phyloP scores from a whole-genome alignment of 139 green algal genomes.

The Coccomyxa sp. region DNA sequence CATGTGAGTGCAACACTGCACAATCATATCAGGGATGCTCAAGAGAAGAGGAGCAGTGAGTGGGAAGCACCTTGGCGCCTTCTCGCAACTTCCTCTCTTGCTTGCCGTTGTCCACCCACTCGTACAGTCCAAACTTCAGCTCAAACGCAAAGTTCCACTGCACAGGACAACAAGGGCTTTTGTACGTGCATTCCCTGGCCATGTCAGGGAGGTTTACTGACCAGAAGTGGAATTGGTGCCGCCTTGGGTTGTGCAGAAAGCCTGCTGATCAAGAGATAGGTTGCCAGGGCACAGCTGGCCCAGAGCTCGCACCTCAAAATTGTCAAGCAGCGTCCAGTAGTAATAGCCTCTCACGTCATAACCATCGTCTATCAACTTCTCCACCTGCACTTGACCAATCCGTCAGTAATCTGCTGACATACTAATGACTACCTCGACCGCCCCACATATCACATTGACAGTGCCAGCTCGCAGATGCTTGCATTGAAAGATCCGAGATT shows the following conservation, averaged over 20 bases:
- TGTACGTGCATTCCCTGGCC: neutral
- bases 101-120: constrained; percentile 8
- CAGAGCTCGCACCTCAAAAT: neutral
- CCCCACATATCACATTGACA: no score
- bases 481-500: no score
- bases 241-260: no score
- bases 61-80: constrained; percentile 4
- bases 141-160: constrained; percentile 25
- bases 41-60: neutral
- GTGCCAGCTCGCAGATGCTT: no score
- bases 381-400: constrained; percentile 19
- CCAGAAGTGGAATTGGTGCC: no score
- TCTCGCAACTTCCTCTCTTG: constrained; percentile 3
- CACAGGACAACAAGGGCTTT: neutral
- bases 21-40: neutral
- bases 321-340: constrained; percentile 30
- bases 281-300: neutral
- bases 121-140: constrained; percentile 29
- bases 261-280: neutral
- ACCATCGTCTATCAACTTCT: constrained; percentile 19
- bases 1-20: neutral
- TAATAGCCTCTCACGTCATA: constrained; percentile 25
- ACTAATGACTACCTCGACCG: no score
- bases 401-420: no score
- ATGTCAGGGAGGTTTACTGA: no score